Conservation (phyloP, 2,329 filamentous ascomycete genomes). For the Dactylellina cionopaga region DNA sequence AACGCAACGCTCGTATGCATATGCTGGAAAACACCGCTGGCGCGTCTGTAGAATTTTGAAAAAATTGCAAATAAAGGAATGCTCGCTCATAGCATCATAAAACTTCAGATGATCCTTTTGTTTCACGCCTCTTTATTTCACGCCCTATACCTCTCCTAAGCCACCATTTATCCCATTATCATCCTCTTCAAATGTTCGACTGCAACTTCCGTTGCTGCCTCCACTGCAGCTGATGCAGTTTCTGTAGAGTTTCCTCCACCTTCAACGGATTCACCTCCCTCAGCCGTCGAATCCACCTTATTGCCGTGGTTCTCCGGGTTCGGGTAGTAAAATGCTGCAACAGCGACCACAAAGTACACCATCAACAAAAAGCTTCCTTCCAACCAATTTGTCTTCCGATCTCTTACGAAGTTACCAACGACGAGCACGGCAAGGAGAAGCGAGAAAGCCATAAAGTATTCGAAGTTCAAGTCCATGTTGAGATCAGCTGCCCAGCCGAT, state of each 20-base stretch:
- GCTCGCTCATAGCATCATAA: neutral
- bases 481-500: constrained; percentile 81
- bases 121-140: neutral
- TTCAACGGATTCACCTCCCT: neutral
- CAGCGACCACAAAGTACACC: constrained; percentile 47
- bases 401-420: constrained; percentile 85
- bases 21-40: neutral
- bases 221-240: constrained; percentile 14
- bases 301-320: constrained; percentile 23
- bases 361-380: constrained; percentile 84
- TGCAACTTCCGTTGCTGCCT: constrained; percentile 27
- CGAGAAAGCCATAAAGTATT: constrained; percentile 86
- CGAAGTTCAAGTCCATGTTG: constrained; percentile 82
- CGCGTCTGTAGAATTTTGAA: neutral
- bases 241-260: constrained; percentile 7
- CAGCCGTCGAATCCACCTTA: constrained; percentile 16
- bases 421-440: constrained; percentile 85
- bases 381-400: constrained; percentile 89
- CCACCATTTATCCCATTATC: constrained; percentile 25
- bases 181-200: constrained; percentile 36
- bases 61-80: neutral
- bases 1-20: neutral
- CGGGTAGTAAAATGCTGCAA: constrained; percentile 39
- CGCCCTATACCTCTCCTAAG: neutral
- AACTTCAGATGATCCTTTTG: neutral